Evolutionary conservation across 1,284 basidiomycete species (phyloP), one percentile per base, ranked within the genome.

Genomic region (Cutaneotrichosporon sp.): DNA sequence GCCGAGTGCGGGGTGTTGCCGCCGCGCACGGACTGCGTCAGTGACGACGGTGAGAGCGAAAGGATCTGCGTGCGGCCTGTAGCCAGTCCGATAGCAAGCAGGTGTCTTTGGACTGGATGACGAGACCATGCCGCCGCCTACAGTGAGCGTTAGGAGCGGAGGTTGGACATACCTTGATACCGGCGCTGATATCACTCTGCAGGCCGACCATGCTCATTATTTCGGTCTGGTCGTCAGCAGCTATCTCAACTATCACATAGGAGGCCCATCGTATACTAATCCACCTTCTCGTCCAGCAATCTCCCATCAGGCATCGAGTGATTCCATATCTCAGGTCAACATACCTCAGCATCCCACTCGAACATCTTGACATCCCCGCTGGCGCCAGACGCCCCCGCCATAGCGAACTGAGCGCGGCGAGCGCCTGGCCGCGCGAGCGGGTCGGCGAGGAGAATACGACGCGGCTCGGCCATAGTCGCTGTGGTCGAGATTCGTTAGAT

Each of bases 111-210:
- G 2, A 54, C 56, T 1, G 70, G 66, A 8, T 59, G 52, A 3
- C 68, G 68, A 6, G 66, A 68, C 71, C 71, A 73, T 34, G 65
- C 67, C 46, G 71, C 57, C 7, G 71, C 65, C 69, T 70, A 42
- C 0, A 6, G 39, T 51, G 27, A 37, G 48, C 34, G 26, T 41
- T 11, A 20, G 6, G 20, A 17, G 14, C 3, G 8, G n/a, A 29
- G 4, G 10, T 2, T 1, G 11, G 7, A 32, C 32, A 5, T 33
- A 58, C 57, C 52, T 55, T 59, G 25, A 59, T 52, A 17, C 48
- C 63, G 22, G 66, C 68, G 7, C 71, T 69, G 8, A 68, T 56
- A 49, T 74, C 71, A 4, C 64, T 68, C 54, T 72, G 70, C 22
- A 72, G 47, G 2, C 68, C 71, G 1, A 68, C 52, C 61, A 71